Evolutionary conservation across 1,139 yeast species (phyloP).

Genomic region (Ogataea hybrid): DNA sequence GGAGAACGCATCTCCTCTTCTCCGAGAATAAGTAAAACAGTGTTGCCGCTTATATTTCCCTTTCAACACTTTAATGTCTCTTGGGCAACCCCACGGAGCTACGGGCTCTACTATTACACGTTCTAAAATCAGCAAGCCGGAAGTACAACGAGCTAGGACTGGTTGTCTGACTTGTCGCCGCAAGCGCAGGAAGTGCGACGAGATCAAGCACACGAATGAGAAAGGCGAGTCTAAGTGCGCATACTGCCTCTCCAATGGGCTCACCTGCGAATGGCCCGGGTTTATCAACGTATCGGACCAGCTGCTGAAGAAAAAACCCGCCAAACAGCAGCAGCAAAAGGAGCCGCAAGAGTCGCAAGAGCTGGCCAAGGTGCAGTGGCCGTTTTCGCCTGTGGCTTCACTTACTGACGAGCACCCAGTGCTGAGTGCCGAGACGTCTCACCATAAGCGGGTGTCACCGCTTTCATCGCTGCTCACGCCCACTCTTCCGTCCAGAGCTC

Average conservation of each 20-base stretch:
- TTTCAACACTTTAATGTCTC: neutral
- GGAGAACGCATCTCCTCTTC: neutral
- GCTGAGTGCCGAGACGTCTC: neutral
- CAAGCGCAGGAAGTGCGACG: conserved; percentile 41
- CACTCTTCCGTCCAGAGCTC: neutral
- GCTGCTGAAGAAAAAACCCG: neutral
- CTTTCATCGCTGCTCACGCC: conserved; percentile 1
- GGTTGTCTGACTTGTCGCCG: conserved; percentile 41
- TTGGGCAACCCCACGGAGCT: neutral
- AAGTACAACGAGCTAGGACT: conserved; percentile 33
- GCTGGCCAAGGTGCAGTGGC: conserved; percentile 3
- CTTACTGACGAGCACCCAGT: neutral
- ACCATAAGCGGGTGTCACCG: neutral
- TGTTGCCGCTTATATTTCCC: conserved; percentile 2
- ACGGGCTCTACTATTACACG: too few relatives aligned
- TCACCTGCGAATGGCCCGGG: conserved; percentile 37
- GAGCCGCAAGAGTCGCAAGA: neutral
- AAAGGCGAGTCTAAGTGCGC: conserved; percentile 27
- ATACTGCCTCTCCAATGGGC: conserved; percentile 30
- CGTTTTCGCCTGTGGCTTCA: conserved; percentile 2
- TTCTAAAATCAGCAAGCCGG: neutral
- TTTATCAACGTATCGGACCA: conserved; percentile 14
- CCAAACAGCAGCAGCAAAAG: neutral
- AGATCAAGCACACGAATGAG: conserved; percentile 28
- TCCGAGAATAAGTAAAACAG: neutral